Evolutionary conservation across 2,329 filamentous ascomycete genomes (phyloP), one percentile per base, ranked within the genome.

Genomic region (Trichoderma sp.): DNA sequence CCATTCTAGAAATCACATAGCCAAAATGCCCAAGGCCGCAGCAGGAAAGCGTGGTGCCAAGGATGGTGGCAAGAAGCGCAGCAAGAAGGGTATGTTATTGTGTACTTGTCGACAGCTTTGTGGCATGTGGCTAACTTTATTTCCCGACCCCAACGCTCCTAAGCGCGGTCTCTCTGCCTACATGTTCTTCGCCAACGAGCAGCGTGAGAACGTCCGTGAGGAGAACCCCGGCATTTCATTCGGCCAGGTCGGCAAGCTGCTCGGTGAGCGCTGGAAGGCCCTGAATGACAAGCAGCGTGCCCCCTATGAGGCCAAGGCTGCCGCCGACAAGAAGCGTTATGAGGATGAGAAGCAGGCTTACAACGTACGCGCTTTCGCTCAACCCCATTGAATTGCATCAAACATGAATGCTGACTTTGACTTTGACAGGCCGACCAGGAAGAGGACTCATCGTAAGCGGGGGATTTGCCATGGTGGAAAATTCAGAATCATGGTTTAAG

Each of bases 121-220:
- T 24, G 77, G 53, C 79, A 24, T 71, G 27, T 63, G 60, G 33
- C 69, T 75, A 31, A 75, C 77, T 50, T 12, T 24, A 8, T 18
- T 24, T 18, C 24, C 9, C 82, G 95, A 98, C 87, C 95, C 95
- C 87, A 98, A 98, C 88, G 96, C 95, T 77, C 97, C 97, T 85
- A 99, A 98, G 95, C 95, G 97, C 87, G 97, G 96, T 89, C 94
- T 99, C 68, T 98, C 97, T 72, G 97, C 97, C 79, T 99, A 99
- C 92, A 99, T 99, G 97, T 98, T 98, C 93, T 99, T 98, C 86
- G 97, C 97, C 91, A 98, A 98, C 84, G 97, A 98, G 88, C 95
- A 98, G 88, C 95, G 97, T 81, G 96, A 98, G 85, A 97, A 97
- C 86, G 97, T 99, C 81, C 95, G 97, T 82, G 95, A 98, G 85